Evolutionary conservation across 352 stramenopile genomes (phyloP).

Genomic region (Pythium sp.): DNA sequence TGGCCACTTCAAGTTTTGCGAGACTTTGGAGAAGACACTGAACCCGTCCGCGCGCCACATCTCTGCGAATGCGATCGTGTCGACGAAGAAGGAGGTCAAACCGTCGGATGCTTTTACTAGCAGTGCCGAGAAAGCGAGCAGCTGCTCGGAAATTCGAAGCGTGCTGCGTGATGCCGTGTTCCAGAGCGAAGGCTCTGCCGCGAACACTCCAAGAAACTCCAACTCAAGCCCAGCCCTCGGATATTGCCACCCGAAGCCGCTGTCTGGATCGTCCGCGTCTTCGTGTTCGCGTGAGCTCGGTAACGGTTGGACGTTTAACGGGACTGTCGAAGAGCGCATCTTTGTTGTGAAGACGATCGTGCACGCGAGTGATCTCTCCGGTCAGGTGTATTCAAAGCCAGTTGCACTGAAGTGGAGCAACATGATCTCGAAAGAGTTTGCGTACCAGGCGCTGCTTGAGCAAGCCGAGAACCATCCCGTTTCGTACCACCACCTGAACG

Average conservation of each 20-base stretch:
- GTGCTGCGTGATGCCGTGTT: constrained; percentile 68
- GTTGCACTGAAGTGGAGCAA: constrained; percentile 90
- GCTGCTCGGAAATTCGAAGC: constrained; percentile 28
- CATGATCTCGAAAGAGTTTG: constrained; percentile 90
- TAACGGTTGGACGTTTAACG: constrained; percentile 58
- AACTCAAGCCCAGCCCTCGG: not conserved
- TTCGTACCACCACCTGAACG: constrained; percentile 78
- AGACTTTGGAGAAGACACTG: constrained; percentile 70
- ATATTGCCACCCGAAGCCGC: constrained; percentile 13
- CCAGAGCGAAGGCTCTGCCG: constrained; percentile 34
- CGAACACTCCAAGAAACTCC: constrained; percentile 29
- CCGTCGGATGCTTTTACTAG: constrained; percentile 4
- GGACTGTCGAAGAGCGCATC: constrained; percentile 70
- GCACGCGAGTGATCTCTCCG: constrained; percentile 84
- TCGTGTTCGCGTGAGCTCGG: constrained; percentile 30
- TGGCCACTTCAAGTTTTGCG: constrained; percentile 85
- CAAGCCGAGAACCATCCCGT: constrained; percentile 76
- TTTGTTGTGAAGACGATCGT: constrained; percentile 86
- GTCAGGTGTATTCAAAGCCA: constrained; percentile 82
- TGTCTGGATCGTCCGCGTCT: constrained; percentile 13
- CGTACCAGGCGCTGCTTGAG: constrained; percentile 81
- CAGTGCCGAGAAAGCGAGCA: constrained; percentile 5
- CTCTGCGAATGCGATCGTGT: constrained; percentile 35
- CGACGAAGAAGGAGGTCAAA: constrained; percentile 29
- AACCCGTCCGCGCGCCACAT: constrained; percentile 55